phyloP scores from a whole-genome alignment of 2,329 filamentous ascomycete species.

The Calonectria henricotiae region DNA sequence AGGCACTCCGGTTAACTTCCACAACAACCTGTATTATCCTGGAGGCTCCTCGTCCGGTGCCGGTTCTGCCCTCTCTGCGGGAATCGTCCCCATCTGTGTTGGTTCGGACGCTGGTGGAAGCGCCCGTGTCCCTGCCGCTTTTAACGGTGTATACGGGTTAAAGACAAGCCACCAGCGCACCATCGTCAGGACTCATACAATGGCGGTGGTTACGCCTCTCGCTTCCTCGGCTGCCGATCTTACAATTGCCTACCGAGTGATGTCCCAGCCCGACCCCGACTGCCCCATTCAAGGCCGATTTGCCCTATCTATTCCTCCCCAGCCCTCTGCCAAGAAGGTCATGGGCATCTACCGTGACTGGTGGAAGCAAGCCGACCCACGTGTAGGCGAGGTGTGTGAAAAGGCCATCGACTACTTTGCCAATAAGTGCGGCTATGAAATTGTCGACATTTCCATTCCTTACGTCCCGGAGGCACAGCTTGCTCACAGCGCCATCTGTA shows the following conservation, averaged over 20 bases:
- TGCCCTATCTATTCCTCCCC: conserved; percentile 68
- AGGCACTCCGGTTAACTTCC: conserved; percentile 84
- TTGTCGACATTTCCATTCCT: conserved; percentile 77
- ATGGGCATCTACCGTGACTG: conserved; percentile 79
- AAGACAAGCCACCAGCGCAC: conserved; percentile 85
- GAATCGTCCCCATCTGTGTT: conserved; percentile 82
- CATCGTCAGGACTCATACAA: conserved; percentile 68
- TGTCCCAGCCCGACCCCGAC: conserved; percentile 80
- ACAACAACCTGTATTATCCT: conserved; percentile 83
- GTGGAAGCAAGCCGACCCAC: conserved; percentile 69
- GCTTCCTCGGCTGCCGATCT: conserved; percentile 84
- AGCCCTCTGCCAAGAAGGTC: conserved; percentile 68
- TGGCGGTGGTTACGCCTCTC: conserved; percentile 81
- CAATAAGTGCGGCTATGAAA: conserved; percentile 65
- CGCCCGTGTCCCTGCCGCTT: conserved; percentile 81
- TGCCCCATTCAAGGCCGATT: conserved; percentile 77
- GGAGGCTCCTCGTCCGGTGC: conserved; percentile 87
- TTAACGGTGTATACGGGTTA: conserved; percentile 86
- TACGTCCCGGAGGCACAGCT: conserved; percentile 80
- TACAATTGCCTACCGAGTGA: conserved; percentile 85
- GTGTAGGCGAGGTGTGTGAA: conserved; percentile 76
- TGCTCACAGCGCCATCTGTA: conserved; percentile 84
- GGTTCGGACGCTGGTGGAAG: conserved; percentile 85
- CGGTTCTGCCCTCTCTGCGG: conserved; percentile 79
- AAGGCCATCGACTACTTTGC: conserved; percentile 73